These are phyloP conservation scores for Leucosporidium creatinivorum DNA, from an alignment of 768 basidiomycete genomes.

Conservation along the genomic window DNA sequence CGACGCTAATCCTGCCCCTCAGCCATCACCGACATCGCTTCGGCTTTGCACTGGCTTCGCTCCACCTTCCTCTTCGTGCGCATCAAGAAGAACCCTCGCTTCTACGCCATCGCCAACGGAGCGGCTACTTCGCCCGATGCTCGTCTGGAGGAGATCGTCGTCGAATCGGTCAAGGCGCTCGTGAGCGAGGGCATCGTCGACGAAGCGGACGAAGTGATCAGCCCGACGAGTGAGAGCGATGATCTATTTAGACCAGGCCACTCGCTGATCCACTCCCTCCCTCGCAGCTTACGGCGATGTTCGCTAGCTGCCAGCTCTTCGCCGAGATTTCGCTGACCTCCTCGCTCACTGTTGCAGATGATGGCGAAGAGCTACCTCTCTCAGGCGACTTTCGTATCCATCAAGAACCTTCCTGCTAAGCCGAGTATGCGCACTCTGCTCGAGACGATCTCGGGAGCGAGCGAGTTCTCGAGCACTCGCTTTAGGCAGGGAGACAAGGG, in stretches of 20 bases:
- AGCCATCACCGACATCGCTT: conserved; percentile 59
- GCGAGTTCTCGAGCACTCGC: conserved; percentile 66
- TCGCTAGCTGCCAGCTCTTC: conserved; percentile 51
- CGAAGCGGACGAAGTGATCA: conserved; percentile 5
- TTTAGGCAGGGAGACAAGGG: conserved; percentile 68
- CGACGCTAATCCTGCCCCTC: background rate
- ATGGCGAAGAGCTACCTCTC: conserved; percentile 35
- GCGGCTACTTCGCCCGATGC: conserved; percentile 24
- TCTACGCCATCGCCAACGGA: conserved; percentile 49
- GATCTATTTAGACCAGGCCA: no score
- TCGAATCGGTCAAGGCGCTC: conserved; percentile 49
- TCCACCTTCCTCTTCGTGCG: conserved; percentile 81
- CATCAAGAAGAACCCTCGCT: conserved; percentile 69
- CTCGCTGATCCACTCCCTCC: background rate
- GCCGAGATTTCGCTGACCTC: conserved; percentile 29
- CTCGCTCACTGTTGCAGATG: conserved; percentile 12
- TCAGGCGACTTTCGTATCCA: conserved; percentile 59
- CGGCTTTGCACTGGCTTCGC: conserved; percentile 74
- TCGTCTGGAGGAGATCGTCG: conserved; percentile 53
- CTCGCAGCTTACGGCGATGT: conserved; percentile 49
- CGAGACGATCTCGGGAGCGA: conserved; percentile 57
- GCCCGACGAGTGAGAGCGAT: conserved; percentile 13
- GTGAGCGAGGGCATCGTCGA: conserved; percentile 46
- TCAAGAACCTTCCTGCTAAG: conserved; percentile 45
- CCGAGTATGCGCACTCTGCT: conserved; percentile 44